These are phyloP conservation scores for Fraxinus floribunda DNA, from an alignment of 305 asterid species.

Conservation along the genomic window DNA sequence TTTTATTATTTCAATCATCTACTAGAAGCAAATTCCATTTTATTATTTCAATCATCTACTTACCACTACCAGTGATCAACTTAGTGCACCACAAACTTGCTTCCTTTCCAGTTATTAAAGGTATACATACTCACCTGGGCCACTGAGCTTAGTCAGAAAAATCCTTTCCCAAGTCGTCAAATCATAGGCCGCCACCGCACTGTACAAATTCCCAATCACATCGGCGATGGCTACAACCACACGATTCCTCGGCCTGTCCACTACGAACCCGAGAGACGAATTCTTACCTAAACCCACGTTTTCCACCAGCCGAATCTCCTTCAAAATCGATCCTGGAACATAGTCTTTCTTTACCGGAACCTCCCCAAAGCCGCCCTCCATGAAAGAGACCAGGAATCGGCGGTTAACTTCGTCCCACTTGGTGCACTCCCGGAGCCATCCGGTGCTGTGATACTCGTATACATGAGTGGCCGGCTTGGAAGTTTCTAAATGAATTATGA, in stretches of 20 bases:
- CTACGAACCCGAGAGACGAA: constrained; percentile 62
- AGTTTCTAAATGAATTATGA: constrained; percentile 59
- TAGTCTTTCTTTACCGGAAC: constrained; percentile 39
- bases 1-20: neutral
- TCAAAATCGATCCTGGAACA: constrained; percentile 26
- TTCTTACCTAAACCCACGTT: constrained; percentile 62
- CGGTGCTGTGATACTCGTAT: constrained; percentile 60
- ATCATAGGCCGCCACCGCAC: constrained; percentile 84
- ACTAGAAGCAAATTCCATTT: neutral
- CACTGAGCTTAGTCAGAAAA: constrained; percentile 72
- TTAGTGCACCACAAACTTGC: neutral
- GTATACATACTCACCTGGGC: constrained; percentile 50
- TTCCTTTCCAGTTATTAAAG: neutral
- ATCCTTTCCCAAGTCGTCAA: constrained; percentile 61
- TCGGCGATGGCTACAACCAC: constrained; percentile 64
- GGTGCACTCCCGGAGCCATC: constrained; percentile 81
- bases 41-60: neutral
- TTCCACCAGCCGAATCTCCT: constrained; percentile 58
- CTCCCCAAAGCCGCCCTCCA: constrained; percentile 81
- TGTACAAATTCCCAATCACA: constrained; percentile 54
- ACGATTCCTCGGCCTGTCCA: constrained; percentile 81
- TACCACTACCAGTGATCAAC: neutral
- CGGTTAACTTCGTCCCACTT: constrained; percentile 75
- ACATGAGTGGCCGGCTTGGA: constrained; percentile 55
- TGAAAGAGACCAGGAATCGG: constrained; percentile 79